Evolutionary conservation across 78 protist genomes (phyloP), one percentile per base, ranked within the genome.

Genomic region (Protostelium mycophagum): DNA sequence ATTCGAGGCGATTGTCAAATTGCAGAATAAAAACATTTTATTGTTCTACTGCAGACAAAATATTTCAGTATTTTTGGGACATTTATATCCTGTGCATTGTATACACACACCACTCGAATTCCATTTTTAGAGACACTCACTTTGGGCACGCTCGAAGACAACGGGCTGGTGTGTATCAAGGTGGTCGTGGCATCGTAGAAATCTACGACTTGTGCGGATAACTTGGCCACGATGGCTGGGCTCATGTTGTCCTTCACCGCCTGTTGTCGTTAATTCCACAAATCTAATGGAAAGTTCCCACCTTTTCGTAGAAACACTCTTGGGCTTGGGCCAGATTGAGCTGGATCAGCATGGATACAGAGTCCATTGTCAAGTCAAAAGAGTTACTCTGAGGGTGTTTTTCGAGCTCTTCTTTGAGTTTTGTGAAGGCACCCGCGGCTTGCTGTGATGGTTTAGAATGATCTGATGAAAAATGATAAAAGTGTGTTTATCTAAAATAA

Each of bases 251-350:
- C 94, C 38, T 87, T 85, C 29, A 51, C 38, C 35, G 94, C 73
- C 73, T 51, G 73, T 25, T 5, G 73, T 25, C 31, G 16, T 51
- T 5, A 51, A 25, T 51, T 51, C 5, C 31, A 51, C 73, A 51
- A 5, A 16, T 25, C 5, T 5, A 51, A 16, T 25, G 5, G 16
- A 25, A 51, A 51, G 31, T 16, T 5, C 73, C 16, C 73, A 51
- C 94, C 89, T 92, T 92, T n/a, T 92, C 94, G 87, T 88, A 92
- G 86, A 92, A 73, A 86, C 94, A 92, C 83, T 92, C 94, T 88
- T 92, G 94, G 36, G 91, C 94, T 86, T 92, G 94, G 1, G 94
- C 94, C 9, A 92, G 38, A 90, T 89, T 92, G 28, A 92, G 0
- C 0, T 89, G 84, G 10, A 29, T 9, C 34, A 89, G 39, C 63